Percentiles rank a stretch among this genome's conserved stretches.
These are phyloP conservation scores for Ambrosia trifida DNA, from an alignment of 129 eudicot genomes.

Conservation along the genomic window DNA sequence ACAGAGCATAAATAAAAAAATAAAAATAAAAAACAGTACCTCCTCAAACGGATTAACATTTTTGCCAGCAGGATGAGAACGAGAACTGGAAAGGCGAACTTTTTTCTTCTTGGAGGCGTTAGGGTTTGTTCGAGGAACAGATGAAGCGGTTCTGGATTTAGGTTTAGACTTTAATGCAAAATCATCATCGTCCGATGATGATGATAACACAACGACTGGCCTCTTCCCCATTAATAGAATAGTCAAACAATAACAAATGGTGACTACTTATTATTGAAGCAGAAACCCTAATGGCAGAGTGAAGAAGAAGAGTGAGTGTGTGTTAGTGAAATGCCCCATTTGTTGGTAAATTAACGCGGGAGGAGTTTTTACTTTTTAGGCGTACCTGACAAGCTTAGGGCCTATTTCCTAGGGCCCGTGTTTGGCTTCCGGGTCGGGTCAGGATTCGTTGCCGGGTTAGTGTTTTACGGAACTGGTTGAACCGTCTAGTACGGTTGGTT, in stretches of 20 bases:
- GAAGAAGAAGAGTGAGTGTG: no score
- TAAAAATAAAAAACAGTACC: constrained; percentile 19
- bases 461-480: no score
- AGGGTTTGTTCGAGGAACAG: constrained; percentile 49
- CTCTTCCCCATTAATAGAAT: constrained; percentile 42
- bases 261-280: background rate
- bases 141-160: constrained; percentile 41
- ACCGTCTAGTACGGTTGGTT: no score
- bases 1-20: background rate
- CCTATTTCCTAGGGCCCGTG: no score
- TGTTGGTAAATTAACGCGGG: no score
- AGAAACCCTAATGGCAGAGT: background rate
- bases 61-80: constrained; percentile 36
- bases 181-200: constrained; percentile 55
- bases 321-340: no score
- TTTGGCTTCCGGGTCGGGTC: no score
- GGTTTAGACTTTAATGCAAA: constrained; percentile 32
- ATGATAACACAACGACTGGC: constrained; percentile 45
- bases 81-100: constrained; percentile 43
- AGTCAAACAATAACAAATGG: constrained; percentile 8
- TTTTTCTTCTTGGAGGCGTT: constrained; percentile 51
- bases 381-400: no score
- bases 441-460: no score
- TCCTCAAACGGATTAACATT: constrained; percentile 33
- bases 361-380: no score